phyloP scores from a whole-genome alignment of 495 filamentous ascomycete genomes.

The Neurospora sp. region DNA sequence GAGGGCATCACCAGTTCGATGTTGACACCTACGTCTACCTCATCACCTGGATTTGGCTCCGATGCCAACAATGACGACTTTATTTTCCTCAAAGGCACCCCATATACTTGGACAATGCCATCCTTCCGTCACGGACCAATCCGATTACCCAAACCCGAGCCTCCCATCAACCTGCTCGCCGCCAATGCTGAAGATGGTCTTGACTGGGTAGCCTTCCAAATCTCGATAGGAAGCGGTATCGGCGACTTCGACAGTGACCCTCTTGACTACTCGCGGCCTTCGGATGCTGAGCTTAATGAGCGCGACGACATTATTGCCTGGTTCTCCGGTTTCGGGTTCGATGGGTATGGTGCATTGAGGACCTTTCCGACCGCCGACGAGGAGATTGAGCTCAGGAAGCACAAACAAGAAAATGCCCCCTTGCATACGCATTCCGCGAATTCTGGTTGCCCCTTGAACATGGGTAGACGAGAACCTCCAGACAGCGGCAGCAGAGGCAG shows the following conservation, averaged over 20 bases:
- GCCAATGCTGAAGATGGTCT: constrained; percentile 34
- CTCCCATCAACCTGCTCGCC: constrained; percentile 22
- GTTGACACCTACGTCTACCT: constrained; percentile 8
- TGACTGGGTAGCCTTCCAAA: constrained; percentile 49
- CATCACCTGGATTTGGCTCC: constrained; percentile 5
- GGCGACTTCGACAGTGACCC: constrained; percentile 34
- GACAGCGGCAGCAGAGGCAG: not conserved
- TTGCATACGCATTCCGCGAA: not conserved
- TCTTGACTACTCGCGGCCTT: constrained; percentile 28
- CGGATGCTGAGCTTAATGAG: constrained; percentile 28
- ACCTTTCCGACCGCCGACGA: constrained; percentile 2
- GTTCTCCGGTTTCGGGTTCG: constrained; percentile 35
- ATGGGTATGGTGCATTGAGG: constrained; percentile 24
- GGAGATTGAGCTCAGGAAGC: not conserved
- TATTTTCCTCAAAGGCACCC: constrained; percentile 31
- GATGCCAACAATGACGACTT: constrained; percentile 22
- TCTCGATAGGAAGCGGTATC: constrained; percentile 41
- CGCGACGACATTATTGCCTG: constrained; percentile 31
- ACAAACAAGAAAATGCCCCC: not conserved
- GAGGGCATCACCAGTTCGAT: constrained; percentile 22
- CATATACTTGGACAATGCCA: constrained; percentile 30
- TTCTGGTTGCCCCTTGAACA: not conserved
- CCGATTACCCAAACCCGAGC: constrained; percentile 31
- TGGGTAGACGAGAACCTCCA: not conserved
- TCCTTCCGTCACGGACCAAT: constrained; percentile 40